Conservation (phyloP, 2,329 filamentous ascomycete species). For the Ascochyta lentis region DNA sequence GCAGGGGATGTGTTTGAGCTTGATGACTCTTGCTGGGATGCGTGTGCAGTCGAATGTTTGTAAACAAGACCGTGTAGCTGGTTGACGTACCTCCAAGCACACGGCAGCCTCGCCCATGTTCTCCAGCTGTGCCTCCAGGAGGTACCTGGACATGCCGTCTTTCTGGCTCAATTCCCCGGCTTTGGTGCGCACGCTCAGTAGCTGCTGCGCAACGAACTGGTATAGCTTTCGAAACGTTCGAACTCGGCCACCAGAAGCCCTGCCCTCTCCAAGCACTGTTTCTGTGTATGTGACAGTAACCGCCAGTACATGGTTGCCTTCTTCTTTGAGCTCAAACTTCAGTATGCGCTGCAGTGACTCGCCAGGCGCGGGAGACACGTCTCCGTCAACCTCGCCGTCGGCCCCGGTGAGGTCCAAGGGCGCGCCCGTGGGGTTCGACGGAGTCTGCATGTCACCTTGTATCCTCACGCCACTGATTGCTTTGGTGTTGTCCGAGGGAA, state of each 20-base stretch:
- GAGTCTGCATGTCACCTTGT: slow-evolving; percentile 94
- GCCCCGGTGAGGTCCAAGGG: slow-evolving; percentile 62
- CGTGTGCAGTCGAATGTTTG: slow-evolving; percentile 3
- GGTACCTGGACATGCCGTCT: slow-evolving; percentile 63
- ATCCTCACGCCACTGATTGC: slow-evolving; percentile 79
- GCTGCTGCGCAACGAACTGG: slow-evolving; percentile 92
- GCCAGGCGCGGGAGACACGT: slow-evolving; percentile 59
- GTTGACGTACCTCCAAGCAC: slow-evolving; percentile 68
- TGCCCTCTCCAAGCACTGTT: slow-evolving; percentile 64
- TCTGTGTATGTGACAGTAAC: slow-evolving; percentile 96
- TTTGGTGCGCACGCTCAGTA: slow-evolving; percentile 90
- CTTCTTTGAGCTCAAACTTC: slow-evolving; percentile 87
- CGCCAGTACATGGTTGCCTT: slow-evolving; percentile 90
- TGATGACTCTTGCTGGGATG: slow-evolving; percentile 14
- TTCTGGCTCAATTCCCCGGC: slow-evolving; percentile 67
- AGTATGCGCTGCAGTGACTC: slow-evolving; percentile 82
- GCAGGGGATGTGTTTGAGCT: slow-evolving; percentile 18
- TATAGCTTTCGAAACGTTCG: slow-evolving; percentile 94
- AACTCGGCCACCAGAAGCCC: slow-evolving; percentile 65
- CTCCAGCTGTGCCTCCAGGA: slow-evolving; percentile 92
- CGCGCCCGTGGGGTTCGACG: slow-evolving; percentile 69
- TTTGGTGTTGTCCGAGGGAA: slow-evolving; percentile 47
- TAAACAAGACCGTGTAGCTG: slow-evolving; percentile 6
- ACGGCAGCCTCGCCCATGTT: slow-evolving; percentile 88
- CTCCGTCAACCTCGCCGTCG: slow-evolving; percentile 49